Evolutionary conservation across 208 protist genomes (phyloP), one percentile per base, ranked within the genome.

Genomic region (Naegleria fowleri): DNA sequence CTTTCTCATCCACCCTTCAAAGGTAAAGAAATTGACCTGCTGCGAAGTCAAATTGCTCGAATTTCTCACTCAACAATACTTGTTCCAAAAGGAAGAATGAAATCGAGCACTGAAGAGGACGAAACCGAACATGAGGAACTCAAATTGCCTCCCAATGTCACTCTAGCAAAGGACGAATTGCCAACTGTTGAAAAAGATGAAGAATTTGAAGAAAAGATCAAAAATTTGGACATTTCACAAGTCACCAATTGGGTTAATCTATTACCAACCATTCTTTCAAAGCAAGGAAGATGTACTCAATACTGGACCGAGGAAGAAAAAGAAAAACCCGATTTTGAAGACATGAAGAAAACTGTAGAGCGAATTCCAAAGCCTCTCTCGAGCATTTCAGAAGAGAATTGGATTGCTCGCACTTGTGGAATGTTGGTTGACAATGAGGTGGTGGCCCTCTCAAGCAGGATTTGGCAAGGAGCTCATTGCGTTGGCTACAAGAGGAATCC

Each of bases 1-100:
- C 19, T 33, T 40, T 85, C 79, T 43, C 79, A 85, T 43, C 79
- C 79, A 43, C 79, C 79, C 4, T 85, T 85, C n/a, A 85, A 43
- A 22, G 36, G n/a, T 0, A 16, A 7, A 36, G 79, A 85, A 85
- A 85, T 39, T 40, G n/a, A 43, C 6, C 19, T 43, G 11, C 11
- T 85, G n/a, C 4, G 79, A 85, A 11, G 22, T 85, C 79, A 85
- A 25, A 85, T 85, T 43, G 79, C 79, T 43, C 38, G 79, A 43
- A 85, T 85, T 29, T 85, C 79, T 43, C 38, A 39, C 38, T 85
- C 79, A 22, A 43, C 36, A 0, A 85, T 29, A 0, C 36, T 85
- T 5, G 79, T 38, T 43, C 79, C 79, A 36, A 36, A n/a, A 33
- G 29, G 15, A 43, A 43, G n/a, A 29, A 85, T 85, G n/a, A 85